phyloP scores from a whole-genome alignment of 768 basidiomycete genomes.

The Trametes maxima region DNA sequence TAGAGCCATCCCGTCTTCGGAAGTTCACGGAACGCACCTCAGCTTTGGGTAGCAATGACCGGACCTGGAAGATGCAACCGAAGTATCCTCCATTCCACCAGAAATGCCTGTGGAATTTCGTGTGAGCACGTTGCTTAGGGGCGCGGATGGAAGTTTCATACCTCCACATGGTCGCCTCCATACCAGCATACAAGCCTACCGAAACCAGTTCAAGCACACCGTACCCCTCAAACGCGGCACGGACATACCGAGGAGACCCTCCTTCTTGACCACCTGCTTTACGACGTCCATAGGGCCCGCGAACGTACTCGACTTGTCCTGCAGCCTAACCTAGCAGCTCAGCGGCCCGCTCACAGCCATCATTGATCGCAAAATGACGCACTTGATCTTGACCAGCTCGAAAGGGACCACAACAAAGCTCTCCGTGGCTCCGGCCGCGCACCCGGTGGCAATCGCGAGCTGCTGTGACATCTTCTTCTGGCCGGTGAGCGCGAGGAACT shows the following conservation, averaged over 20 bases:
- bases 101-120: constrained; percentile 54
- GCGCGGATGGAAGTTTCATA: constrained; percentile 33
- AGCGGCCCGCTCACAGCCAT: background rate
- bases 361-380: constrained; percentile 4
- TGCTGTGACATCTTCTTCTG: constrained; percentile 85
- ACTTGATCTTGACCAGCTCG: constrained; percentile 92
- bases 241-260: constrained; percentile 68
- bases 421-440: constrained; percentile 94
- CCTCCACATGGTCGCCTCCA: constrained; percentile 99
- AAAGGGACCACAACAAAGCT: constrained; percentile 96
- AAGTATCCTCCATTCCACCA: constrained; percentile 98
- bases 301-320: constrained; percentile 91
- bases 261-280: constrained; percentile 70
- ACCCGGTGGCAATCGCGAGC: constrained; percentile 89
- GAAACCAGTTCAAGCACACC: background rate
- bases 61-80: constrained; percentile 86
- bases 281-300: constrained; percentile 93
- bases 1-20: background rate
- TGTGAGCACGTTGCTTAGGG: background rate
- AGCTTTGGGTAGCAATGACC: constrained; percentile 77
- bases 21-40: constrained; percentile 51
- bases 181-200: constrained; percentile 74
- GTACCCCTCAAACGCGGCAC: too few relatives aligned
- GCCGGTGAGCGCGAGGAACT: constrained; percentile 61
- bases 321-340: constrained; percentile 52